Evolutionary conservation across 768 basidiomycete genomes (phyloP), one percentile per base, ranked within the genome.

Genomic region (Daedaleopsis nitida): DNA sequence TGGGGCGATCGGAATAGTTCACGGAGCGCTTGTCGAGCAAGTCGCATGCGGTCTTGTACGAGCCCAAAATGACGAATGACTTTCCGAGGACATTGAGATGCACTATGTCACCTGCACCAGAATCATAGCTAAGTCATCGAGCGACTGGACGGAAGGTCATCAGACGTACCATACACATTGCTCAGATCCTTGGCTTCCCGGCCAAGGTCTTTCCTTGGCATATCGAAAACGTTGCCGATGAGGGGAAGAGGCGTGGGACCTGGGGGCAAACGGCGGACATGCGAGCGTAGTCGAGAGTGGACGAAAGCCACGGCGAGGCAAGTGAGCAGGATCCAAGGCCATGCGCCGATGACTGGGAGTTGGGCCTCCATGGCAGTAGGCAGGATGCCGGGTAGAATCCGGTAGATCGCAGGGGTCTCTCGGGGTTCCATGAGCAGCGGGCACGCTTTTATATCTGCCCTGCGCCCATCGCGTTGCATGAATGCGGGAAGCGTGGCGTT

Each of bases 141-240:
- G n/a, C n/a, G n/a, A n/a, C n/a, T n/a, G 13, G 37, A 17, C 21
- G 19, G 21, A 21, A 34, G n/a, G 14, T 27, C 17, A 21, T 23
- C 32, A 23, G 39, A 57, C 61, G 17, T 27, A 58, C 61, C 61
- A 21, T 50, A 54, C 39, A 58, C 58, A 16, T 44, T 14, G 1
- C 52, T 38, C 19, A 62, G 37, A 6, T 52, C 52, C 1, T 37
- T 14, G n/a, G 58, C 57, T 11, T 47, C 53, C 13, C 37, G 54
- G 24, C 63, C 66, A 5, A 60, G 52, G 9, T 67, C 19, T n/a
- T 63, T 59, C n/a, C 55, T 48, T 3, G 69, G 68, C 39, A 69
- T 58, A 37, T 70, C 65, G 10, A 68, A 45, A 5, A 71, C 49
- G 37, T 70, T 72, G 8, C 72, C 72, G 1, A 73, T 27, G 24